These are phyloP conservation scores for Leptographium radiaticola DNA, from an alignment of 2,329 filamentous ascomycete genomes.

Conservation along the genomic window DNA sequence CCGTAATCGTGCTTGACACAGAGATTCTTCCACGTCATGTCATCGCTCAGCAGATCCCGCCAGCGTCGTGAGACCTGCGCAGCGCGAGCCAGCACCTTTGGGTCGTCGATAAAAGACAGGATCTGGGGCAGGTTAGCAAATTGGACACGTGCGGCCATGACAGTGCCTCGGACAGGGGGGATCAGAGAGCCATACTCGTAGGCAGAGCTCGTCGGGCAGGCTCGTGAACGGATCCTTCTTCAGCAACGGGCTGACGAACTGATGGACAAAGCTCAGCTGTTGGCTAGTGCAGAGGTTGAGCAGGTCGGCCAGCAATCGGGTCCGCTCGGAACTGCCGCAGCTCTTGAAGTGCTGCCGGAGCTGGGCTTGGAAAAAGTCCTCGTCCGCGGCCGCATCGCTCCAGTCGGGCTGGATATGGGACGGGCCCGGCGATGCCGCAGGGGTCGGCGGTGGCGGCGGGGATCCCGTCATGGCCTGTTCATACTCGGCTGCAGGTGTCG, in stretches of 20 bases:
- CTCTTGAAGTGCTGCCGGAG: slow-evolving; percentile 70
- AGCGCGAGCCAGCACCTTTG: slow-evolving; percentile 80
- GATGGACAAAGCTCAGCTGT: slow-evolving; percentile 88
- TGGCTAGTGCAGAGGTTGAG: slow-evolving; percentile 91
- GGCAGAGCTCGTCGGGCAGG: slow-evolving; percentile 82
- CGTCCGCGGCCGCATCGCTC: slow-evolving; percentile 65
- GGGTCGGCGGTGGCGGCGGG: slow-evolving; percentile 51
- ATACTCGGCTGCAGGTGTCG: slow-evolving; percentile 48
- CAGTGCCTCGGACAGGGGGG: not conserved
- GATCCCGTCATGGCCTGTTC: slow-evolving; percentile 48
- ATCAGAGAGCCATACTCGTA: slow-evolving; percentile 50
- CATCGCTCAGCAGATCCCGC: slow-evolving; percentile 86
- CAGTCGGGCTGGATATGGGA: slow-evolving; percentile 53
- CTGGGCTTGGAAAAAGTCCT: slow-evolving; percentile 71
- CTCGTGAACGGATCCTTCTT: slow-evolving; percentile 95
- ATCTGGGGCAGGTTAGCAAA: slow-evolving; percentile 43
- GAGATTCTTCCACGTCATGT: slow-evolving; percentile 96
- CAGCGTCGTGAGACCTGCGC: slow-evolving; percentile 94
- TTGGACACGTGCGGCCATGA: not conserved
- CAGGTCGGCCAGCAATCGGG: slow-evolving; percentile 73
- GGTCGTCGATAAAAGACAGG: slow-evolving; percentile 92
- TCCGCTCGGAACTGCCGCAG: slow-evolving; percentile 62
- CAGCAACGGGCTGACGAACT: slow-evolving; percentile 84
- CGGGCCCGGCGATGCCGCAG: slow-evolving; percentile 51
- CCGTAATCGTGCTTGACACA: slow-evolving; percentile 91